Evolutionary conservation across 352 stramenopile species (phyloP).

Genomic region (Globisporangium takayamanum): DNA sequence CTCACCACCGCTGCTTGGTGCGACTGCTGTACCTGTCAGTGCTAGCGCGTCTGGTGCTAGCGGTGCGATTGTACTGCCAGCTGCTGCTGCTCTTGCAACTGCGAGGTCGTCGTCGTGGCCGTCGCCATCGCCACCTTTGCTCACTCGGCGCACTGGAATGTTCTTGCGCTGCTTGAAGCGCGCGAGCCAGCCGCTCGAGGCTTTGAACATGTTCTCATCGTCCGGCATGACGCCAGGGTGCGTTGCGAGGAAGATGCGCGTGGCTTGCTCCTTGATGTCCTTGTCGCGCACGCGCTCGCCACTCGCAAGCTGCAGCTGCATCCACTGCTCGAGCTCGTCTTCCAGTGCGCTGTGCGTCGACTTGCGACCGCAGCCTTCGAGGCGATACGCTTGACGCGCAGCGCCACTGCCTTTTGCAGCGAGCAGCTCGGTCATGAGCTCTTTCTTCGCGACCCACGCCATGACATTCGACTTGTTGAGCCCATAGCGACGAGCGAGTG

Average conservation of each 20-base stretch:
- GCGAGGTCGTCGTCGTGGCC: background rate
- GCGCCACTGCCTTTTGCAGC: constrained; percentile 1
- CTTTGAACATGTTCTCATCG: constrained; percentile 10
- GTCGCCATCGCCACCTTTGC: background rate
- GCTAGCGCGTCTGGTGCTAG: background rate
- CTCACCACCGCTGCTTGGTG: no score
- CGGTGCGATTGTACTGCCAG: background rate
- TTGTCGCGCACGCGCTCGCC: constrained; percentile 14
- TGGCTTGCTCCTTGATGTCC: constrained; percentile 11
- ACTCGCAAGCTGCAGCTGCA: constrained; percentile 5
- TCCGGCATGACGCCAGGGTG: constrained; percentile 1
- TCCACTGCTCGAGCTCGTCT: constrained; percentile 13
- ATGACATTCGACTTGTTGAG: constrained; percentile 18
- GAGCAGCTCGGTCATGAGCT: constrained; percentile 7
- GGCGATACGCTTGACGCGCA: constrained; percentile 6
- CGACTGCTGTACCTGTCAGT: no score
- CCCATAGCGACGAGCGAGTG: constrained; percentile 13
- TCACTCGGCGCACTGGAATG: constrained; percentile 4
- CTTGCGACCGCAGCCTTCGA: constrained; percentile 16
- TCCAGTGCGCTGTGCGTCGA: constrained; percentile 12
- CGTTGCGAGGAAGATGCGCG: constrained; percentile 9
- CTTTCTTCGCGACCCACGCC: constrained; percentile 13
- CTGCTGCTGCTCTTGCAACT: background rate
- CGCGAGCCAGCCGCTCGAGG: constrained; percentile 17
- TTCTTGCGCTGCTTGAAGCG: constrained; percentile 19